Conservation (phyloP, 495 filamentous ascomycete genomes). For the Penicillium tannophilum region DNA sequence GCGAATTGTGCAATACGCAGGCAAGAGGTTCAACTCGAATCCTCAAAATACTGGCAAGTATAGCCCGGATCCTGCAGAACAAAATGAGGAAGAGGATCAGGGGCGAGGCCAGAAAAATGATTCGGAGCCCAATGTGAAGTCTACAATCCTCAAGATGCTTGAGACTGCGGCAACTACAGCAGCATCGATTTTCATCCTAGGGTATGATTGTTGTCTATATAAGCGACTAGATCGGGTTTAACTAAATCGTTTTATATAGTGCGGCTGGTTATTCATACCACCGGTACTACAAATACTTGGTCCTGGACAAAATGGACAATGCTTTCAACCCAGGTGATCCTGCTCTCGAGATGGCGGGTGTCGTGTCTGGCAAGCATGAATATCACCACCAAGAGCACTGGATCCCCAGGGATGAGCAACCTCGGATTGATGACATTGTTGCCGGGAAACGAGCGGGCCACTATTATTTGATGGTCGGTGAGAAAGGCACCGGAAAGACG, state of each 20-base stretch:
- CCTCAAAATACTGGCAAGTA: slow-evolving; percentile 31
- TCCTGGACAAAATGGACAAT: slow-evolving; percentile 86
- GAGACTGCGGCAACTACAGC: slow-evolving; percentile 85
- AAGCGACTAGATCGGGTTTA: not conserved
- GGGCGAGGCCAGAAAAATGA: slow-evolving; percentile 26
- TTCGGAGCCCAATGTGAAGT: slow-evolving; percentile 37
- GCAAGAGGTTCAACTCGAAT: slow-evolving; percentile 30
- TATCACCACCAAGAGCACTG: slow-evolving; percentile 68
- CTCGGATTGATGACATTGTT: slow-evolving; percentile 75
- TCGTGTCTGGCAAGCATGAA: slow-evolving; percentile 56
- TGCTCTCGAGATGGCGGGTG: slow-evolving; percentile 83
- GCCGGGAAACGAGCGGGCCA: slow-evolving; percentile 67
- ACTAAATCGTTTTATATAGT: slow-evolving; percentile 37
- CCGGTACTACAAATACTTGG: slow-evolving; percentile 81
- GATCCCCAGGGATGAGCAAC: slow-evolving; percentile 80
- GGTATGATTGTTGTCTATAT: slow-evolving; percentile 50
- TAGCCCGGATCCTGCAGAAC: slow-evolving; percentile 36
- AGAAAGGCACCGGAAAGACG: slow-evolving; percentile 95
- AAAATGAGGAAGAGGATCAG: slow-evolving; percentile 36
- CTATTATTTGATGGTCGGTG: slow-evolving; percentile 92
- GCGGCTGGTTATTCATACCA: slow-evolving; percentile 85
- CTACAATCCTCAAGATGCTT: slow-evolving; percentile 73
- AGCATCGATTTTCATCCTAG: slow-evolving; percentile 81
- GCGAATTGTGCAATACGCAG: slow-evolving; percentile 11
- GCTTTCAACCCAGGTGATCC: slow-evolving; percentile 95